phyloP scores from a whole-genome alignment of 208 protist genomes.

The Trichomonas vaginalis region DNA sequence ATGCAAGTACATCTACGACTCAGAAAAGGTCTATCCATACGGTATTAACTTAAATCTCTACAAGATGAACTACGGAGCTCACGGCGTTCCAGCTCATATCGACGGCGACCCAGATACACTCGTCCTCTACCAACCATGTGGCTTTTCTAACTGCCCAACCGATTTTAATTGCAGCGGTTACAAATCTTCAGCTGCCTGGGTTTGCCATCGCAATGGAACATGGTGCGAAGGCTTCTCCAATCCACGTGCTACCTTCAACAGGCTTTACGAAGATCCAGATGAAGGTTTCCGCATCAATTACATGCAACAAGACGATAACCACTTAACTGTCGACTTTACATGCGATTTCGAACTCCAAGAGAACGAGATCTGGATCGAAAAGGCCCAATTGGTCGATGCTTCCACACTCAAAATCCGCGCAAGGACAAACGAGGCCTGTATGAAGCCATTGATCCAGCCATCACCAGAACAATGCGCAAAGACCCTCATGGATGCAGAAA shows the following conservation, averaged over 20 bases:
- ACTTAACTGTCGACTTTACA: background rate
- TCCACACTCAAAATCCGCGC: background rate
- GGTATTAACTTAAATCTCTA: background rate
- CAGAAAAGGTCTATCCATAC: background rate
- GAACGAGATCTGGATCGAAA: background rate
- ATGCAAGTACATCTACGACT: background rate
- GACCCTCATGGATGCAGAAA: background rate
- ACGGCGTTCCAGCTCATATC: background rate
- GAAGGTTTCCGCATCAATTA: background rate
- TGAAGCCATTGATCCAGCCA: background rate
- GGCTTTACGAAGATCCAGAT: background rate
- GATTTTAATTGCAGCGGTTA: background rate
- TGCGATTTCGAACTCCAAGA: background rate
- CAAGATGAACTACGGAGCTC: background rate
- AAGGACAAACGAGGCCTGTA: background rate
- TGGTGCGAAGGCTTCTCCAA: background rate
- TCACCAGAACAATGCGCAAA: background rate
- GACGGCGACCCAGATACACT: background rate
- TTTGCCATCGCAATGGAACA: background rate
- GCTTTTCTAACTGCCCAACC: background rate
- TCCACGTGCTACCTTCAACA: background rate
- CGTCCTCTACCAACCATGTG: background rate
- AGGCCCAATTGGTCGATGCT: background rate
- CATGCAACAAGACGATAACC: background rate
- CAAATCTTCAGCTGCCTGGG: background rate